Percentiles rank a stretch among this genome's conserved stretches.
Conservation (phyloP, 1,284 basidiomycete genomes). For the Puccinia coronata region DNA sequence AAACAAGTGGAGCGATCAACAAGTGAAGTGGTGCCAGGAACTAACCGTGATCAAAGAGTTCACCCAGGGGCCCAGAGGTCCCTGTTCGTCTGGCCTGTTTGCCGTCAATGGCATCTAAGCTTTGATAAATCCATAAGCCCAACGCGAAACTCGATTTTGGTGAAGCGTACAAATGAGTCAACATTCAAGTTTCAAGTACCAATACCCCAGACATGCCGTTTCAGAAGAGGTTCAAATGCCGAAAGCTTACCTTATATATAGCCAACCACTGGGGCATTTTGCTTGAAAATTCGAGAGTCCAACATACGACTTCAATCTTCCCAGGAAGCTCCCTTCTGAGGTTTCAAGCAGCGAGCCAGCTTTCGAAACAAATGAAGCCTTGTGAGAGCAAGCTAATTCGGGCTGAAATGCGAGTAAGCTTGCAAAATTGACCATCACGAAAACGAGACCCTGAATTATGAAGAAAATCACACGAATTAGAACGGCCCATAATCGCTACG, state of each 20-base stretch:
- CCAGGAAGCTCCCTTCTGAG: not conserved
- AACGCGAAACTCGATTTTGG: conserved; percentile 70
- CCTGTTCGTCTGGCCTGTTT: conserved; percentile 93
- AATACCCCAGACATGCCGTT: not conserved
- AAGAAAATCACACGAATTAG: conserved; percentile 69
- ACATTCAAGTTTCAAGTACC: not conserved
- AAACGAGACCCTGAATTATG: conserved; percentile 66
- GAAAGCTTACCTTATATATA: conserved; percentile 39
- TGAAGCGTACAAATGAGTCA: conserved; percentile 63
- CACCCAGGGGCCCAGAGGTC: conserved; percentile 92
- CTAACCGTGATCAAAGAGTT: conserved; percentile 93
- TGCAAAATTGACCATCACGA: conserved; percentile 80
- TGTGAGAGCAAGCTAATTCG: conserved; percentile 37
- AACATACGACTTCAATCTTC: conserved; percentile 12
- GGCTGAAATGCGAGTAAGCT: conserved; percentile 65
- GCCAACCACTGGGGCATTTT: conserved; percentile 40
- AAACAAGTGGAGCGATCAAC: not conserved
- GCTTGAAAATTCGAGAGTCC: conserved; percentile 21
- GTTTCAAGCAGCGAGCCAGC: conserved; percentile 51
- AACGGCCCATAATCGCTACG: conserved; percentile 56
- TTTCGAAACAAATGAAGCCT: conserved; percentile 49
- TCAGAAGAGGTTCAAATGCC: not conserved
- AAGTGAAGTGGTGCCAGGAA: not conserved
- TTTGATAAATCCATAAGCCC: conserved; percentile 91
- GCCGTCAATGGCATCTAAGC: conserved; percentile 79